These are phyloP conservation scores for Anthracocystis setariae DNA, from an alignment of 1,284 basidiomycete genomes.

Conservation along the genomic window DNA sequence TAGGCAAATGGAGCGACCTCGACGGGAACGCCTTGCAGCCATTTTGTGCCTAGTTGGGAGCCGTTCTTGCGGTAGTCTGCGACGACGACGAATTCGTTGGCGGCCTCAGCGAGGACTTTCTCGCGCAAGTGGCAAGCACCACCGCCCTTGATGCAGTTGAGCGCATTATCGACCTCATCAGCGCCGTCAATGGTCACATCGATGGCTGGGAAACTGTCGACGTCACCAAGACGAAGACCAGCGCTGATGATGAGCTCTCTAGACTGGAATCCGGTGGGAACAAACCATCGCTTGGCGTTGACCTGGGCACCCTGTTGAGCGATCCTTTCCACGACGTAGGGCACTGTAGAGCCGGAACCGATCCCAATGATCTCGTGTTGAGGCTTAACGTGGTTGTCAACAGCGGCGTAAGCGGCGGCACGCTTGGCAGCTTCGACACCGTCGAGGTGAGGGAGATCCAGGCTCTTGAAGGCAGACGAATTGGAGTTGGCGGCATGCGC, in stretches of 20 bases:
- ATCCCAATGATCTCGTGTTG: slow-evolving; percentile 79
- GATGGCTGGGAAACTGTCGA: slow-evolving; percentile 76
- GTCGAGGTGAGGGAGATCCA: slow-evolving; percentile 17
- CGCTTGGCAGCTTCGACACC: slow-evolving; percentile 76
- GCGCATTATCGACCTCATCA: slow-evolving; percentile 87
- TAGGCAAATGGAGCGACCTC: slow-evolving; percentile 98
- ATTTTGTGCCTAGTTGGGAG: slow-evolving; percentile 82
- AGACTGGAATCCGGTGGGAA: slow-evolving; percentile 83
- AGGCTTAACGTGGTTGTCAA: slow-evolving; percentile 85
- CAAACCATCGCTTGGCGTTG: slow-evolving; percentile 74
- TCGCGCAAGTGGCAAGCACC: slow-evolving; percentile 96
- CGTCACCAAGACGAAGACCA: slow-evolving; percentile 82
- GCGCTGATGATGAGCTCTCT: slow-evolving; percentile 90
- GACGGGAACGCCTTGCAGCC: slow-evolving; percentile 87
- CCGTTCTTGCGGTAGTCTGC: slow-evolving; percentile 90
- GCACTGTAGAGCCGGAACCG: slow-evolving; percentile 83
- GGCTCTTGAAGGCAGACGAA: slow-evolving; percentile 33
- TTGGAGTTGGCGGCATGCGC: slow-evolving; percentile 37
- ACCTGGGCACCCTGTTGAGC: slow-evolving; percentile 80
- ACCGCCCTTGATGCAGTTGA: slow-evolving; percentile 98
- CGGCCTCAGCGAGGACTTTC: slow-evolving; percentile 93
- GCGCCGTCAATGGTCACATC: slow-evolving; percentile 98
- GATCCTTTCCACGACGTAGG: slow-evolving; percentile 95
- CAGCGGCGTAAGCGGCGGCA: slow-evolving; percentile 91
- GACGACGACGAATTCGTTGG: slow-evolving; percentile 87